phyloP scores from a whole-genome alignment of 306 rosid genomes.

The Chamaecrista fasciculata region DNA sequence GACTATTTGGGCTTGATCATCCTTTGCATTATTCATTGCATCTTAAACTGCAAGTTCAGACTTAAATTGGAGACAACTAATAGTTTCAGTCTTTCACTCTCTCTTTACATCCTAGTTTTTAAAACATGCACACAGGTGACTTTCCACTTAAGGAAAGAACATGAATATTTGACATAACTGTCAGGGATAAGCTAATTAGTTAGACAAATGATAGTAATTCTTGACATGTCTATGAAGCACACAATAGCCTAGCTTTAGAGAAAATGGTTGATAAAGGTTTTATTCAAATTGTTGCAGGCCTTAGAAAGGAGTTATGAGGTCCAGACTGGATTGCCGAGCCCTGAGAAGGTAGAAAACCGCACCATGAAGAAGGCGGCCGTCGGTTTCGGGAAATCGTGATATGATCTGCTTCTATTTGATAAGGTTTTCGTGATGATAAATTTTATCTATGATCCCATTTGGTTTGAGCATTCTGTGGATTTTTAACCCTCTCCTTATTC shows the following conservation, averaged over 20 bases:
- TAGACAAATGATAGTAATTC: not conserved
- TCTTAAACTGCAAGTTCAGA: not conserved
- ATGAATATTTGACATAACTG: not conserved
- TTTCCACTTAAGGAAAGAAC: not conserved
- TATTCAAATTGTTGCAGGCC: constrained; percentile 49
- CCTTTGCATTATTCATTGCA: not conserved
- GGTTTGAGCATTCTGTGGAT: not conserved
- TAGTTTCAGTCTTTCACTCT: not conserved
- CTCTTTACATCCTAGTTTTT: not conserved
- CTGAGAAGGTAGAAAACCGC: constrained; percentile 68
- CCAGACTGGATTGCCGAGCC: constrained; percentile 64
- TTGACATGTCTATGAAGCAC: not conserved
- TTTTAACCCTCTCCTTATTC: constrained; percentile 12
- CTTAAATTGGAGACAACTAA: not conserved
- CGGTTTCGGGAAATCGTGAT: constrained; percentile 74
- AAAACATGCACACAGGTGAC: not conserved
- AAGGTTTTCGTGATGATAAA: constrained; percentile 31
- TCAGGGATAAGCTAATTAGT: not conserved
- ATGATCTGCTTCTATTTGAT: constrained; percentile 1
- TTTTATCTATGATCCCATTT: constrained; percentile 1
- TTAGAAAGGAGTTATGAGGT: constrained; percentile 74
- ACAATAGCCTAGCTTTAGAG: not conserved
- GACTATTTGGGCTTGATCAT: not conserved
- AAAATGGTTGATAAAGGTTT: constrained; percentile 11
- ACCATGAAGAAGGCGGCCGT: constrained; percentile 47